phyloP scores from a whole-genome alignment of 345 rosid genomes.

The Microcos paniculata region DNA sequence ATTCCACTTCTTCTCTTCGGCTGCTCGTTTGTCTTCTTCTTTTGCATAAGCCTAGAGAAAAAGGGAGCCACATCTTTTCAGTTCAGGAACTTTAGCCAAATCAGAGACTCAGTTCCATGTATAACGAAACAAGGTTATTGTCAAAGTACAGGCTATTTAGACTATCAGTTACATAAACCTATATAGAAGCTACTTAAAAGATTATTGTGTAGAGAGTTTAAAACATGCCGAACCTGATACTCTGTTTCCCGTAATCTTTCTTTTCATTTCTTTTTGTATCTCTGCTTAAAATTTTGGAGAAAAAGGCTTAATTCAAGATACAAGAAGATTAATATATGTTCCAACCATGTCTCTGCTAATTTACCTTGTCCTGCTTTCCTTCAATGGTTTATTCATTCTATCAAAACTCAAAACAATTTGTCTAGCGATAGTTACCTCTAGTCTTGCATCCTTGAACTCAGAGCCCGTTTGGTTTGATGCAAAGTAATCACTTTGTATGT shows the following conservation, averaged over 20 bases:
- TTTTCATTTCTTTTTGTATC: no score
- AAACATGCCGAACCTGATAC: not conserved
- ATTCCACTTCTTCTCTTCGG: constrained; percentile 67
- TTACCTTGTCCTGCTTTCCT: not conserved
- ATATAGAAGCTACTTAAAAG: not conserved
- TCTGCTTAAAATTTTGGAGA: not conserved
- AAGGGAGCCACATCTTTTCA: no score
- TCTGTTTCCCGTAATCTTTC: not conserved
- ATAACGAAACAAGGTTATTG: no score
- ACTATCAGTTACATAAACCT: not conserved
- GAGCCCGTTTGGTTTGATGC: no score
- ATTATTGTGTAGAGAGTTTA: not conserved
- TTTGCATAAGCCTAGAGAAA: constrained; percentile 71
- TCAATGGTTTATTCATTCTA: not conserved
- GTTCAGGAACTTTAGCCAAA: no score
- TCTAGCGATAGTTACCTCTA: constrained; percentile 51
- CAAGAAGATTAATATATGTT: not conserved
- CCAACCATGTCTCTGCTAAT: no score
- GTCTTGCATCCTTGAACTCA: constrained; percentile 74
- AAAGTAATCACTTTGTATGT: no score
- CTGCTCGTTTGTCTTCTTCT: constrained; percentile 65
- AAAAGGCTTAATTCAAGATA: not conserved
- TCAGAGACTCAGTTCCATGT: no score
- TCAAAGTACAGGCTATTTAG: no score
- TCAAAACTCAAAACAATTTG: not conserved